A percentile compares a stretch with the other conserved stretches of the same genome.
These are phyloP conservation scores for Xylaria sp. DNA, from an alignment of 2,329 filamentous ascomycete species.

Conservation along the genomic window DNA sequence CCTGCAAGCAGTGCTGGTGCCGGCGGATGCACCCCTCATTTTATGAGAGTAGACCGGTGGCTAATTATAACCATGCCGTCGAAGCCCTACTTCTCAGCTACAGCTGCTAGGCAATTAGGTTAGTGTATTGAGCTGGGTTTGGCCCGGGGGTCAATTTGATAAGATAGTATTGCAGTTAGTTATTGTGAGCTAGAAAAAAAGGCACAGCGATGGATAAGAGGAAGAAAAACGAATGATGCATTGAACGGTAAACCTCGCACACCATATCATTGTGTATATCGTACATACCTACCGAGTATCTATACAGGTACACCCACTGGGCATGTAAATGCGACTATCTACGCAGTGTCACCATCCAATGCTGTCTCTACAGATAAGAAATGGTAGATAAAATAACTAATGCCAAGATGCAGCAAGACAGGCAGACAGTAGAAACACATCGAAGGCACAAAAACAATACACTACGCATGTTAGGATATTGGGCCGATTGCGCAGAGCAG, in stretches of 20 bases:
- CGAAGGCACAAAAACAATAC: not conserved
- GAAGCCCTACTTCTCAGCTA: slow-evolving; percentile 33
- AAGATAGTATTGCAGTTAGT: not conserved
- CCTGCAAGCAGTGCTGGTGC: not conserved
- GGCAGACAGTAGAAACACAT: not conserved
- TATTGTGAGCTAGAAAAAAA: not conserved
- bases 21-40: slow-evolving; percentile 13
- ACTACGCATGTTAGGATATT: not conserved
- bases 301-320: not conserved
- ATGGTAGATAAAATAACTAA: not conserved
- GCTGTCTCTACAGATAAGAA: not conserved
- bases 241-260: not conserved
- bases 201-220: not conserved
- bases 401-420: not conserved
- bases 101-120: slow-evolving; percentile 18
- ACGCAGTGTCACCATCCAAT: not conserved
- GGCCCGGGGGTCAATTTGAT: not conserved
- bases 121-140: not conserved
- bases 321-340: not conserved
- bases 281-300: not conserved
- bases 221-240: not conserved
- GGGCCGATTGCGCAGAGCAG: slow-evolving; percentile 24
- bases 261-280: not conserved
- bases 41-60: slow-evolving; percentile 5
- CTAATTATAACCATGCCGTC: slow-evolving; percentile 31